Conservation (phyloP, 2,329 filamentous ascomycete species). For the Diaporthe velutina region DNA sequence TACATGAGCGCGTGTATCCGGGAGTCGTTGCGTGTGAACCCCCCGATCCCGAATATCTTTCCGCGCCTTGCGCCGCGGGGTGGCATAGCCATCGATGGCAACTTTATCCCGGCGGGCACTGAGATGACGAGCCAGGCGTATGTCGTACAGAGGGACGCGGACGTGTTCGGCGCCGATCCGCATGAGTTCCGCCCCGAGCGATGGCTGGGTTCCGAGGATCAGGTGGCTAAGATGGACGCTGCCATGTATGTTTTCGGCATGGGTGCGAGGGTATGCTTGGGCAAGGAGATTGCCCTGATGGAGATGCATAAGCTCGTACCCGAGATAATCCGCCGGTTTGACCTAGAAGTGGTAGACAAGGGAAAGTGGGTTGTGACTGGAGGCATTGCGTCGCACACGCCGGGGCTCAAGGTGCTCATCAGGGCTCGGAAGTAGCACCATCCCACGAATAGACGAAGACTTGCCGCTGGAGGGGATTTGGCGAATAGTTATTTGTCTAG, state of each 20-base stretch:
- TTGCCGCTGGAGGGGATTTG: not conserved
- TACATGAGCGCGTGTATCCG: conserved; percentile 56
- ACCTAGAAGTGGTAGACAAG: not conserved
- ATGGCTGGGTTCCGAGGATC: conserved; percentile 16
- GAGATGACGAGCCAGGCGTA: conserved; percentile 21
- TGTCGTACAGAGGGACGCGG: conserved; percentile 19
- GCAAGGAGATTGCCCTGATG: conserved; percentile 58
- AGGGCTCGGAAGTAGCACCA: conserved; percentile 2
- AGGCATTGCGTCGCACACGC: conserved; percentile 10
- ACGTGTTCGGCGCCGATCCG: conserved; percentile 27
- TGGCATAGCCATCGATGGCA: conserved; percentile 6
- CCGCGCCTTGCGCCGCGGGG: conserved; percentile 37
- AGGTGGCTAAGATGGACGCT: conserved; percentile 9
- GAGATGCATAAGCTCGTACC: conserved; percentile 57
- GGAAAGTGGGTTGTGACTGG: conserved; percentile 18
- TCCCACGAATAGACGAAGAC: not conserved
- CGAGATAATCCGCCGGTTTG: conserved; percentile 46
- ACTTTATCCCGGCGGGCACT: not conserved
- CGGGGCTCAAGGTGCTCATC: conserved; percentile 11
- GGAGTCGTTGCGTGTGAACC: conserved; percentile 54
- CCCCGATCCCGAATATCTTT: conserved; percentile 45
- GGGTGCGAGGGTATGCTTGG: conserved; percentile 66
- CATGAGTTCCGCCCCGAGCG: conserved; percentile 34
- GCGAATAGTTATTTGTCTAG: not conserved
- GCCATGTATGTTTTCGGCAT: conserved; percentile 27